Evolutionary conservation across 768 basidiomycete species (phyloP).

Genomic region (Naganishia friedmannii): DNA sequence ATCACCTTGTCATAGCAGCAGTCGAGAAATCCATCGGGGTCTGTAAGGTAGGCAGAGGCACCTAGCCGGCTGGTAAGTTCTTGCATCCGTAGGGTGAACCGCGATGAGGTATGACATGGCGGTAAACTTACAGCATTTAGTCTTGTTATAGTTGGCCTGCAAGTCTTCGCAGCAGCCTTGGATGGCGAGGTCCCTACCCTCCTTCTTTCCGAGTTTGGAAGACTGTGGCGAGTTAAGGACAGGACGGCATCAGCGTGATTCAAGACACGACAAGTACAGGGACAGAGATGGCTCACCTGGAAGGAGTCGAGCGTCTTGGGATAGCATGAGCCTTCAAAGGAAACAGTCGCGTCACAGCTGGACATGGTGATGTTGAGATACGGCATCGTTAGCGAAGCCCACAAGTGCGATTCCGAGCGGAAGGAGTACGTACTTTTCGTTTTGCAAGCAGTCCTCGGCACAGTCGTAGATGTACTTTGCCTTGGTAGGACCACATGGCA

Average conservation of each 20-base stretch:
- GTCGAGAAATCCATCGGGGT: slow-evolving; percentile 17
- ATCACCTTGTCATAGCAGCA: slow-evolving; percentile 21
- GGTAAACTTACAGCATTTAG: slow-evolving; percentile 3
- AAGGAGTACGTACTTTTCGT: background rate
- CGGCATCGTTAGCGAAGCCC: background rate
- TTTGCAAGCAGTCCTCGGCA: no score
- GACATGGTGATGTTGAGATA: background rate
- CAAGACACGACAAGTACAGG: background rate
- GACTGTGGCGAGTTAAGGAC: background rate
- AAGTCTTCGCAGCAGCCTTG: slow-evolving; percentile 16
- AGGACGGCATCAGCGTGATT: no score
- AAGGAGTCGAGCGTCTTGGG: slow-evolving; percentile 18
- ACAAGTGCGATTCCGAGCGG: background rate
- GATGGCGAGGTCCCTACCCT: slow-evolving; percentile 20
- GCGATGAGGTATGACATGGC: background rate
- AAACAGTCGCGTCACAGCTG: slow-evolving; percentile 13
- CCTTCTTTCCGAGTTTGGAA: background rate
- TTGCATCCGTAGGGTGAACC: background rate
- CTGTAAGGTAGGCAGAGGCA: background rate
- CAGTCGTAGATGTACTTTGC: no score
- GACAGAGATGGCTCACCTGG: background rate
- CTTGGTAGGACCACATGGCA: background rate
- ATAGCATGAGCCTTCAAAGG: slow-evolving; percentile 10
- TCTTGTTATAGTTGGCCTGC: background rate
- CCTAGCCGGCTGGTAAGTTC: background rate